Percentiles rank a stretch among this genome's conserved stretches.
Evolutionary conservation across 2,329 filamentous ascomycete species (phyloP).

Genomic region (Epichloe sp.): DNA sequence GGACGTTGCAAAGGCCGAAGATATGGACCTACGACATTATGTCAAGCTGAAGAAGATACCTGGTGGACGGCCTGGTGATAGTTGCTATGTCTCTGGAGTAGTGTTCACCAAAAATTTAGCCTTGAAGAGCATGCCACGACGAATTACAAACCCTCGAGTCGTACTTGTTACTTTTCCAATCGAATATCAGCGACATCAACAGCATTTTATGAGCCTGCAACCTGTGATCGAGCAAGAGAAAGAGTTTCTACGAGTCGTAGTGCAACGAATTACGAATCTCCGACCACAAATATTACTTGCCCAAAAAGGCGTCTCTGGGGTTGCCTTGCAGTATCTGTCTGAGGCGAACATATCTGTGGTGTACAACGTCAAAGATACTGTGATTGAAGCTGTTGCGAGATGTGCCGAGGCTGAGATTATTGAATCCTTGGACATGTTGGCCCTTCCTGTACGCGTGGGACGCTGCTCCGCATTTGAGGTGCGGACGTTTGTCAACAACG

Average conservation of each 20-base stretch:
- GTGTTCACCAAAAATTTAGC: conserved; percentile 97
- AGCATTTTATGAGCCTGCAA: conserved; percentile 94
- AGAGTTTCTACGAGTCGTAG: conserved; percentile 82
- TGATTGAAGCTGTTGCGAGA: conserved; percentile 86
- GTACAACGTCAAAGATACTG: conserved; percentile 92
- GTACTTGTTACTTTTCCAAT: conserved; percentile 90
- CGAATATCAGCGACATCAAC: conserved; percentile 78
- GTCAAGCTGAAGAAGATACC: conserved; percentile 96
- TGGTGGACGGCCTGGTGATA: conserved; percentile 79
- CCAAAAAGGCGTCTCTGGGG: conserved; percentile 85
- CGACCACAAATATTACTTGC: conserved; percentile 80
- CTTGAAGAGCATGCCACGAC: conserved; percentile 88
- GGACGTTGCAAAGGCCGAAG: conserved; percentile 78
- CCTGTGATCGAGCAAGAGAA: conserved; percentile 94
- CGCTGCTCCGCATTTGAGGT: conserved; percentile 82
- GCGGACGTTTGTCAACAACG: conserved; percentile 80
- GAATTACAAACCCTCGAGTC: conserved; percentile 71
- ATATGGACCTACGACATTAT: conserved; percentile 95
- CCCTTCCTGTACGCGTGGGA: conserved; percentile 58
- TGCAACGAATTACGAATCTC: conserved; percentile 78
- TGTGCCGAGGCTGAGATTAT: conserved; percentile 88
- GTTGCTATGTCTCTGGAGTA: conserved; percentile 89
- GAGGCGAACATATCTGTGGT: conserved; percentile 85
- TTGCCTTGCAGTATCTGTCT: conserved; percentile 78
- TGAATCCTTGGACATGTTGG: conserved; percentile 87